Conservation (phyloP, 108 stramenopile species). For the Fragilariopsis cylindrus region DNA sequence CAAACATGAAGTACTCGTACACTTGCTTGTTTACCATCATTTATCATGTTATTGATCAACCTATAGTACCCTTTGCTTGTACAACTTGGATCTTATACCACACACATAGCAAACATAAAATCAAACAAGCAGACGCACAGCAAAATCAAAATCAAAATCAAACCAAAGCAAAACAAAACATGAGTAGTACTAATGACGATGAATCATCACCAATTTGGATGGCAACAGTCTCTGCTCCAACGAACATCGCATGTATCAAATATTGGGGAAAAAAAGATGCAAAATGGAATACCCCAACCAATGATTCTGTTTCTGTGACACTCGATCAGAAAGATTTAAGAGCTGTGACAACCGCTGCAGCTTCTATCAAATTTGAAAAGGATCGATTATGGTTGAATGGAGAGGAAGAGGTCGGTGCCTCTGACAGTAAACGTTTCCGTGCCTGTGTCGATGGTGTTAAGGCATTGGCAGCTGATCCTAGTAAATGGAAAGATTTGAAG, state of each 20-base stretch:
- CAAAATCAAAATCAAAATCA: too few relatives aligned
- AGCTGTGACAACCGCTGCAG: conserved; percentile 93
- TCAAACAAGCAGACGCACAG: too few relatives aligned
- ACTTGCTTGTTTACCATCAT: too few relatives aligned
- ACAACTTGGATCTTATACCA: too few relatives aligned
- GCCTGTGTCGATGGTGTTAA: conserved; percentile 79
- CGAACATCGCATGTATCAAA: conserved; percentile 97
- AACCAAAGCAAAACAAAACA: too few relatives aligned
- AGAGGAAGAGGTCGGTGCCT: conserved; percentile 57
- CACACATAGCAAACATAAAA: too few relatives aligned
- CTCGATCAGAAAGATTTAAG: conserved; percentile 90
- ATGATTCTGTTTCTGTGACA: conserved; percentile 87
- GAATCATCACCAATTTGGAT: conserved; percentile 44
- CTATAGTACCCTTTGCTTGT: too few relatives aligned
- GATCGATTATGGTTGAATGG: conserved; percentile 98
- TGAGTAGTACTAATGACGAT: too few relatives aligned
- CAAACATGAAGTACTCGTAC: too few relatives aligned
- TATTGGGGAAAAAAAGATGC: conserved; percentile 97
- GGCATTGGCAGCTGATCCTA: conserved; percentile 54
- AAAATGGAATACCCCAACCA: conserved; percentile 95
- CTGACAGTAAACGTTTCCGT: conserved; percentile 65
- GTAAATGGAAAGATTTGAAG: conserved; percentile 68
- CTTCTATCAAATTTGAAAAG: conserved; percentile 55
- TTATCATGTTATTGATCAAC: too few relatives aligned
- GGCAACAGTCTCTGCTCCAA: conserved; percentile 90